A percentile compares a stretch with the other conserved stretches of the same genome.
Evolutionary conservation across 2,329 filamentous ascomycete genomes (phyloP).

Genomic region (Exophiala oligosperma): DNA sequence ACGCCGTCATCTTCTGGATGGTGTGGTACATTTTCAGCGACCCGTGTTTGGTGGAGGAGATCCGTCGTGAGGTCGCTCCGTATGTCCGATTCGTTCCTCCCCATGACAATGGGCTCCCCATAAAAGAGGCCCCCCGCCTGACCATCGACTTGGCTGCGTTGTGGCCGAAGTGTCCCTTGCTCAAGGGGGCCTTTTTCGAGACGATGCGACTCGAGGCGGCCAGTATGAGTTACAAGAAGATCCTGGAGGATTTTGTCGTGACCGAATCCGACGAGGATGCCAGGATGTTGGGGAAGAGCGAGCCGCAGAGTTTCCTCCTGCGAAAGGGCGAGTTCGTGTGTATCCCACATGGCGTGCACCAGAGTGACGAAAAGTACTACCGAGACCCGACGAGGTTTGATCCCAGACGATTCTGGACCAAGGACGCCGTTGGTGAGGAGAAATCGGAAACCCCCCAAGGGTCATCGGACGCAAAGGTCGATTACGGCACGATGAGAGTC

Average conservation of each 20-base stretch:
- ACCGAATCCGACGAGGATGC: constrained; percentile 43
- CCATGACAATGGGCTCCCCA: constrained; percentile 41
- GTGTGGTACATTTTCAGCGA: constrained; percentile 48
- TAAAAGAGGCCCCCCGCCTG: constrained; percentile 45
- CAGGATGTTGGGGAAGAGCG: constrained; percentile 26
- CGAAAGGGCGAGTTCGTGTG: constrained; percentile 45
- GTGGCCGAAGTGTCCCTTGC: constrained; percentile 44
- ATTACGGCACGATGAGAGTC: constrained; percentile 47
- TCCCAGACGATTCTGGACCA: constrained; percentile 47
- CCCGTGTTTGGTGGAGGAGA: constrained; percentile 40
- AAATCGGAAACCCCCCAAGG: too few relatives aligned
- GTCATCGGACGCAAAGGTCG: constrained; percentile 30
- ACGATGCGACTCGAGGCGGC: constrained; percentile 46
- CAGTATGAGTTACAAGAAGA: constrained; percentile 43
- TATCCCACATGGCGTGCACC: constrained; percentile 46
- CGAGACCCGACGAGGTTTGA: constrained; percentile 44
- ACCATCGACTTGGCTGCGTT: constrained; percentile 43
- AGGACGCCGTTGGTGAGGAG: constrained; percentile 30
- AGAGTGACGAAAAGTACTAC: constrained; percentile 38
- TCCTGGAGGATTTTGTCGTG: constrained; percentile 41
- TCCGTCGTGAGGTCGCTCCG: constrained; percentile 48
- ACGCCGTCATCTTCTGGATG: constrained; percentile 54
- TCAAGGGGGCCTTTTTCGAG: constrained; percentile 50
- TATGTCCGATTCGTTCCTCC: constrained; percentile 40
- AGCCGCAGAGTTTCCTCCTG: constrained; percentile 42